Percentiles rank a stretch among this genome's conserved stretches.
Conservation (phyloP, 2,329 filamentous ascomycete species). For the Ascochyta lentis region DNA sequence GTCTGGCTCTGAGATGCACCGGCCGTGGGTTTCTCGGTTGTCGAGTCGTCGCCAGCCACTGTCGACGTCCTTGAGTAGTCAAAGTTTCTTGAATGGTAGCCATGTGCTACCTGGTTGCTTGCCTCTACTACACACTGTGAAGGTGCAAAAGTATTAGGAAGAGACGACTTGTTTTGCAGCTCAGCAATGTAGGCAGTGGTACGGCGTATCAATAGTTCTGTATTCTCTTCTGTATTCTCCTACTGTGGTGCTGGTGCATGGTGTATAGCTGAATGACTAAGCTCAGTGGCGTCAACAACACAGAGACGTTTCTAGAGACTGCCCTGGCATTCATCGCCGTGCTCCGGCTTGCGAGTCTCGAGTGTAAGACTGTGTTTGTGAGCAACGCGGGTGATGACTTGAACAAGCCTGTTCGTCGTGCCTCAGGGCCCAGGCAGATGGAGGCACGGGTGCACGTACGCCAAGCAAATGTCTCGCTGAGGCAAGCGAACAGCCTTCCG, state of each 20-base stretch:
- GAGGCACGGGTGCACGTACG: background rate
- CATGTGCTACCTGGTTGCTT: too few species aligned
- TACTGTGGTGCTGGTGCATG: too few species aligned
- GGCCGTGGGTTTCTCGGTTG: background rate
- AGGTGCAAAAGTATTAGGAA: too few species aligned
- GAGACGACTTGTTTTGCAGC: background rate
- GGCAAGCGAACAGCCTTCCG: slow-evolving; percentile 15
- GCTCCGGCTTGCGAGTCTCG: background rate
- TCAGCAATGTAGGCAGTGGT: background rate
- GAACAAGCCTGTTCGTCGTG: background rate
- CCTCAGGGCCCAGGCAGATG: slow-evolving; percentile 3
- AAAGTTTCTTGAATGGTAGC: too few species aligned
- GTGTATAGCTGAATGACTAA: background rate
- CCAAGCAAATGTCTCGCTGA: slow-evolving; percentile 12
- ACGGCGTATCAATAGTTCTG: background rate
- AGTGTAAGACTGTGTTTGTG: background rate
- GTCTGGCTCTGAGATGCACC: background rate
- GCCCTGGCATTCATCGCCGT: background rate
- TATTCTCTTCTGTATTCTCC: background rate
- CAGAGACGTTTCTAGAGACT: slow-evolving; percentile 1
- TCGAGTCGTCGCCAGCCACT: too few species aligned
- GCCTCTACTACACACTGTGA: too few species aligned
- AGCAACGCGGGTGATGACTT: background rate
- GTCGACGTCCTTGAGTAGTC: too few species aligned
- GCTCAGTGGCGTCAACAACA: background rate